phyloP scores from a whole-genome alignment of 306 rosid genomes.

The Corylus heterophylla region DNA sequence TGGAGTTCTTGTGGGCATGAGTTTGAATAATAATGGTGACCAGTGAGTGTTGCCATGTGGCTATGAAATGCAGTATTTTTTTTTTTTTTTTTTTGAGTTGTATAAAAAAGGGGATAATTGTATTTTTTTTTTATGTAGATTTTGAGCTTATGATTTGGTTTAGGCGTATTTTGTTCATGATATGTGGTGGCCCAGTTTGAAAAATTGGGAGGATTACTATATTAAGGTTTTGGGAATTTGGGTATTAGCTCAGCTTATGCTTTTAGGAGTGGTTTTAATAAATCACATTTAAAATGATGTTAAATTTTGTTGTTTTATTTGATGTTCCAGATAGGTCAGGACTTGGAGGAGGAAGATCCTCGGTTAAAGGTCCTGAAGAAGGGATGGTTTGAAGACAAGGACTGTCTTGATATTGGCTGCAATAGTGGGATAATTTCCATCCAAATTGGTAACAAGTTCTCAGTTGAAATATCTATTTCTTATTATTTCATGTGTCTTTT shows the following conservation, averaged over 20 bases:
- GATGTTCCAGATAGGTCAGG: conserved; percentile 62
- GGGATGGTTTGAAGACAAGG: conserved; percentile 88
- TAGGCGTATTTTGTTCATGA: neutral
- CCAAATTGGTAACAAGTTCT: conserved; percentile 56
- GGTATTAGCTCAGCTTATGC: neutral
- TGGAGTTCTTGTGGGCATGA: neutral
- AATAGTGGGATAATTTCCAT: conserved; percentile 73
- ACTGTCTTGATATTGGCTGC: conserved; percentile 92
- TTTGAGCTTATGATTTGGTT: neutral
- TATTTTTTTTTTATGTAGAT: neutral
- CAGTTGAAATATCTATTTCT: neutral
- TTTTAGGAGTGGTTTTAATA: neutral
- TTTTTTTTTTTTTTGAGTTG: too few relatives aligned
- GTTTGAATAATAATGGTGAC: neutral
- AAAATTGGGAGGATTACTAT: neutral
- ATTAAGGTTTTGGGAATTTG: neutral
- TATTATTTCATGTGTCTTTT: neutral
- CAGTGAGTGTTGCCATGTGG: neutral
- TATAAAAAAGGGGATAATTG: too few relatives aligned
- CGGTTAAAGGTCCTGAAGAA: conserved; percentile 66
- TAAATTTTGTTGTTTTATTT: neutral
- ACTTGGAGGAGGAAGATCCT: conserved; percentile 70
- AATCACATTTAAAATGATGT: neutral
- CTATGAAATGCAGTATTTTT: neutral
- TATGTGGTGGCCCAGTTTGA: neutral